Conservation (phyloP, 768 basidiomycete genomes). For the Serendipita sp. region DNA sequence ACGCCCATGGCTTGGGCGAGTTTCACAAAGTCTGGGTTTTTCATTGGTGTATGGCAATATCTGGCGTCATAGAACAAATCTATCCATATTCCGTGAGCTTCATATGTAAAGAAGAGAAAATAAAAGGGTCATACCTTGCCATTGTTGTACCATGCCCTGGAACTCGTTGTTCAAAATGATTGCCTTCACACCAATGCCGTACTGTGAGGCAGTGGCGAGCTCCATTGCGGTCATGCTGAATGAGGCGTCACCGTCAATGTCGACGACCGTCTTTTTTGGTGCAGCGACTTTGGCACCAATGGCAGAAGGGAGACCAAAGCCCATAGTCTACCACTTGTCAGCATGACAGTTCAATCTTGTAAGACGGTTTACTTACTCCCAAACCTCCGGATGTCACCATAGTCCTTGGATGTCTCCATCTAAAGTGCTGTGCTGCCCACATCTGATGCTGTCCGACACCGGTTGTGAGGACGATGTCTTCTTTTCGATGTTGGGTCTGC, state of each 20-base stretch:
- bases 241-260: slow-evolving; percentile 95
- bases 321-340: slow-evolving; percentile 63
- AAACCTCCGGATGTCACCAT: slow-evolving; percentile 92
- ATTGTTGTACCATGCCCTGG: slow-evolving; percentile 98
- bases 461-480: slow-evolving; percentile 75
- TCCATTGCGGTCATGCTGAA: slow-evolving; percentile 99
- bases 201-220: slow-evolving; percentile 83
- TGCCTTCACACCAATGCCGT: slow-evolving; percentile 87
- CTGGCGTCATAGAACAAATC: slow-evolving; percentile 94
- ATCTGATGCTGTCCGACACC: slow-evolving; percentile 99
- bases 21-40: slow-evolving; percentile 85
- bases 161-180: slow-evolving; percentile 90
- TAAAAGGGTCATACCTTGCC: slow-evolving; percentile 58
- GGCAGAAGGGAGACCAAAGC: slow-evolving; percentile 86
- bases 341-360: slow-evolving; percentile 6
- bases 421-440: slow-evolving; percentile 94
- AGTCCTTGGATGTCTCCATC: slow-evolving; percentile 76
- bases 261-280: slow-evolving; percentile 83
- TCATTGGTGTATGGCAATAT: slow-evolving; percentile 95
- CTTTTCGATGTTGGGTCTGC: slow-evolving; percentile 66
- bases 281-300: slow-evolving; percentile 96
- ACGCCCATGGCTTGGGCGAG: slow-evolving; percentile 86
- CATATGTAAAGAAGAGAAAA: background rate
- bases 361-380: slow-evolving; percentile 48
- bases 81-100: slow-evolving; percentile 12